phyloP scores from a whole-genome alignment of 83 land plant genomes.

The Diphasiastrum complanatum region DNA sequence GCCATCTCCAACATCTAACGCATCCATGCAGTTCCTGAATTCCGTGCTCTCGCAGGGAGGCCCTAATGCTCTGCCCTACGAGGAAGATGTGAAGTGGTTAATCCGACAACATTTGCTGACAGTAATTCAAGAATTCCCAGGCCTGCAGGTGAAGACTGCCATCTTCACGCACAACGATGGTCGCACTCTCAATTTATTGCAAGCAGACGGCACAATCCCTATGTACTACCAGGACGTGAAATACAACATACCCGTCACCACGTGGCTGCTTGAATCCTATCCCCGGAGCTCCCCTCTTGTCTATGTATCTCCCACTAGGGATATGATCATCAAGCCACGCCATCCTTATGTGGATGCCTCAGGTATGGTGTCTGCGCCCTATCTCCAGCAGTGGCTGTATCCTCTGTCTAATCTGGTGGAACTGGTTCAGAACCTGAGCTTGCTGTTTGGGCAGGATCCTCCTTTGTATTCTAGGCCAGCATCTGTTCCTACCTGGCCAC shows the following conservation, averaged over 20 bases:
- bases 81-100: slow-evolving; percentile 26
- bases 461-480: slow-evolving; percentile 70
- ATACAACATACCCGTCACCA: slow-evolving; percentile 80
- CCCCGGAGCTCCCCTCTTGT: slow-evolving; percentile 73
- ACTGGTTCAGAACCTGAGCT: slow-evolving; percentile 51
- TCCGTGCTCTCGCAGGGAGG: slow-evolving; percentile 21
- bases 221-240: slow-evolving; percentile 59
- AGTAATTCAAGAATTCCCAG: slow-evolving; percentile 29
- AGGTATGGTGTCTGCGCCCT: slow-evolving; percentile 65
- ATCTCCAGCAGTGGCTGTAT: slow-evolving; percentile 69
- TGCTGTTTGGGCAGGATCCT: slow-evolving; percentile 63
- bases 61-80: slow-evolving; percentile 27
- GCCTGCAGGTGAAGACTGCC: slow-evolving; percentile 58
- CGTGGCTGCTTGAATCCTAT: slow-evolving; percentile 90
- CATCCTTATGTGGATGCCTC: slow-evolving; percentile 79
- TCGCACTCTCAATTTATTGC: slow-evolving; percentile 62
- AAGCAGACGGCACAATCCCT: slow-evolving; percentile 88
- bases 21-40: slow-evolving; percentile 12
- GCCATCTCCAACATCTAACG: slow-evolving; percentile 16
- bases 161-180: slow-evolving; percentile 89
- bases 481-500: slow-evolving; percentile 19
- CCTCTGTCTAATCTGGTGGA: slow-evolving; percentile 85
- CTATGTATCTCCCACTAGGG: slow-evolving; percentile 75
- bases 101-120: slow-evolving; percentile 41
- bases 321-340: slow-evolving; percentile 81